Evolutionary conservation across 2,329 filamentous ascomycete genomes (phyloP), one percentile per base, ranked within the genome.

Genomic region (Talaromyces sp.): DNA sequence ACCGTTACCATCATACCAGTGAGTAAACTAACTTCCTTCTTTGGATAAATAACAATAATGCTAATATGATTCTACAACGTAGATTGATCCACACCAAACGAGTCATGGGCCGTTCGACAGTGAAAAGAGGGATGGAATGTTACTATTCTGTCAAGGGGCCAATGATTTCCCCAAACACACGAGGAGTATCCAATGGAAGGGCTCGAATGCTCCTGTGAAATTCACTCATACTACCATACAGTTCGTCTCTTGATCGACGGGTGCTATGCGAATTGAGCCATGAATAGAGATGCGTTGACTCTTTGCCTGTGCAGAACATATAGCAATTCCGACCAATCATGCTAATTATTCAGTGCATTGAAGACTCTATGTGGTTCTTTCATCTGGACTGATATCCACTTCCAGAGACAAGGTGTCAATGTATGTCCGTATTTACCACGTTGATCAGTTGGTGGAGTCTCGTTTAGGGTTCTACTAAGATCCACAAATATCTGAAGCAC

Each of bases 21-120:
- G 24, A 57, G 50, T 63, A 57, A 63, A 63, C 50, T 43, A 19
- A 63, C 52, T 63, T 47, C 61, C 61, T 6, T 63, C 47, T n/a
- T 35, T 48, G 61, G 61, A 57, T 33, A 57, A 48, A 63, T 13
- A 54, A 31, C 50, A 63, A 63, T 24, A 63, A 39, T 47, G 39
- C 41, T 59, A 22, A 43, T 56, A 19, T 56, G 39, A 45, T 14
- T 41, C 39, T 27, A 2, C 1, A 57, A 37, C 24, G 13, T 59
- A 59, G 33, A 39, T 43, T 24, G 56, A 31, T 37, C 56, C 56
- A 59, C 22, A 2, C 14, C 37, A 59, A 33, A 43, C 16, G 56
- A 43, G 22, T 14, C 24, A 8, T 59, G 39, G 14, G 11, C 16
- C 16, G 37, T 14, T 41, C 37, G 8, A 31, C n/a, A 13, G 14